Evolutionary conservation across 2,329 filamentous ascomycete genomes (phyloP).

Genomic region (Alternaria brassicicola): DNA sequence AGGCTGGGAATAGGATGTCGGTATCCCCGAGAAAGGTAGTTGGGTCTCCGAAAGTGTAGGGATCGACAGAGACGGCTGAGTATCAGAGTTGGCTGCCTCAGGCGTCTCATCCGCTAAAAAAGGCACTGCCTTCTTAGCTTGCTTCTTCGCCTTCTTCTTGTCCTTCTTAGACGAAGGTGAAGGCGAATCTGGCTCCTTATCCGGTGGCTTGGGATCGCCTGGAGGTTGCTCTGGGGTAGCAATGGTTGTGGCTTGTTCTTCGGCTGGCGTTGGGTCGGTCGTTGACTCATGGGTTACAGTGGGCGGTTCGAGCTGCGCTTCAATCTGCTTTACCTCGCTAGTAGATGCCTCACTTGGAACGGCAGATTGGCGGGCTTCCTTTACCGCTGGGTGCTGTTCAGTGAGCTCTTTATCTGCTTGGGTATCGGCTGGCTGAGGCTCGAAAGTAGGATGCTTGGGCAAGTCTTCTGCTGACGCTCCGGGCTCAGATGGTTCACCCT

Average conservation of each 20-base stretch:
- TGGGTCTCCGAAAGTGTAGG: constrained; percentile 39
- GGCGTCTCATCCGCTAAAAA: constrained; percentile 44
- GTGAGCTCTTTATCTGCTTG: background rate
- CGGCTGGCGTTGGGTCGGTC: background rate
- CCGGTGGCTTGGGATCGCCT: constrained; percentile 8
- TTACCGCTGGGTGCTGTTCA: background rate
- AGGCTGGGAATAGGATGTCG: constrained; percentile 35
- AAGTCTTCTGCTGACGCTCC: constrained; percentile 15
- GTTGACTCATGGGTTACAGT: background rate
- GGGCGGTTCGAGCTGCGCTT: background rate
- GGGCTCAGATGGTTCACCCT: constrained; percentile 18
- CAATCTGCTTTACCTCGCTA: constrained; percentile 2
- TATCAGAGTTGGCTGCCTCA: constrained; percentile 42
- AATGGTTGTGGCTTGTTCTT: background rate
- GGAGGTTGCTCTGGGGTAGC: constrained; percentile 1
- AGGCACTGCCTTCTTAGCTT: constrained; percentile 32
- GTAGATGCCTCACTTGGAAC: background rate
- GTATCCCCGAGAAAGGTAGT: constrained; percentile 38
- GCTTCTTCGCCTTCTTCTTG: constrained; percentile 35
- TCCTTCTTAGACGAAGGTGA: constrained; percentile 24
- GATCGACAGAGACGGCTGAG: constrained; percentile 38
- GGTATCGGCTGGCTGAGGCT: constrained; percentile 1
- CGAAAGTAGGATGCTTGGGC: constrained; percentile 4
- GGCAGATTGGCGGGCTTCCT: background rate
- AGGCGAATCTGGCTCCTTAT: constrained; percentile 14